phyloP scores from a whole-genome alignment of 495 filamentous ascomycete species.

The Aspergillus biplanus region DNA sequence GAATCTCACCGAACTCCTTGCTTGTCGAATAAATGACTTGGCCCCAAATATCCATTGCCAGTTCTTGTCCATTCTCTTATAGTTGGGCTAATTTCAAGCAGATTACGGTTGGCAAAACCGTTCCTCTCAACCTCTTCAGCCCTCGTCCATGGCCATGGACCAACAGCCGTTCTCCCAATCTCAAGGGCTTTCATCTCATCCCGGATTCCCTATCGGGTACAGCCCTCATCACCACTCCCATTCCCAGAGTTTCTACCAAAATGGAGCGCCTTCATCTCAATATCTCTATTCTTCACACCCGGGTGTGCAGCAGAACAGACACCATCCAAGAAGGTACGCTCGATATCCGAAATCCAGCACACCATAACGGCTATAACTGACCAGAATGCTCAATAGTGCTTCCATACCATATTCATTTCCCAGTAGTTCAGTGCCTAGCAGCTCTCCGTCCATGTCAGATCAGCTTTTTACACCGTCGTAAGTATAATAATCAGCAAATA shows the following conservation, averaged over 20 bases:
- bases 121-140: constrained; percentile 27
- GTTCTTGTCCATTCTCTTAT: neutral
- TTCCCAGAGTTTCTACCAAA: constrained; percentile 27
- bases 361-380: neutral
- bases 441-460: constrained; percentile 26
- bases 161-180: constrained; percentile 28
- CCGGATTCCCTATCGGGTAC: constrained; percentile 26
- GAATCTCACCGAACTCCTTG: neutral
- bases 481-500: neutral
- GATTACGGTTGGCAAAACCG: constrained; percentile 33
- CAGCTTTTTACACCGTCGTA: constrained; percentile 27
- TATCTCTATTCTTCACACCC: constrained; percentile 30
- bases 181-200: constrained; percentile 22
- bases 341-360: neutral
- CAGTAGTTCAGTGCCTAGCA: constrained; percentile 25
- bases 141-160: constrained; percentile 27
- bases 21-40: neutral
- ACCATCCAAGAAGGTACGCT: constrained; percentile 30
- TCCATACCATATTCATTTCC: constrained; percentile 30
- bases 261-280: constrained; percentile 22
- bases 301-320: constrained; percentile 20
- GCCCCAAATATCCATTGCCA: too few relatives aligned
- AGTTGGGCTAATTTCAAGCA: constrained; percentile 19
- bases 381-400: constrained; percentile 13
- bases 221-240: constrained; percentile 16